Base-by-base conservation (phyloP, 768 basidiomycete genomes). In the Mycena vulgaris region DNA sequence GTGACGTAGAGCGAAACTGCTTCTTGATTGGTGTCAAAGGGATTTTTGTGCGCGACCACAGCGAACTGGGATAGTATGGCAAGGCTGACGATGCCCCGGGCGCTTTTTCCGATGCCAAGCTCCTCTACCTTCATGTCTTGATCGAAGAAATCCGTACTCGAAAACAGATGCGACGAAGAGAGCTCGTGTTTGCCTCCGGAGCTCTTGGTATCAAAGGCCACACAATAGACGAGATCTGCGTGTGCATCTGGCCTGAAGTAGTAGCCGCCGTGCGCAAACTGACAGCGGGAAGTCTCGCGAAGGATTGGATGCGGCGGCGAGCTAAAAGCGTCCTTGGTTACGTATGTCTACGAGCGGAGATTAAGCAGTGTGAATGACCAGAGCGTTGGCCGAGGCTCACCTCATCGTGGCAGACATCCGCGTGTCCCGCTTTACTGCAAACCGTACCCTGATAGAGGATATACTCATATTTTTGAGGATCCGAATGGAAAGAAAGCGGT, bases 11-110 rank as follows among this genome's bases (percentile, higher is more conserved):
- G 84, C 56, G 91, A 78, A 92, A 94, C 93, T 72, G 95, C 92
- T 16, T 90, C 92, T 10, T 85, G 81, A 42, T 81, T 88, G 3
- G 82, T 84, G 9, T 85, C 79, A 4, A 83, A 80, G n/a, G 90
- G 70, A 67, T 94, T 95, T 80, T 90, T 92, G 70, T 98, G 75
- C 1, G 96, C 97, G 7, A 95, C 95, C 11, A 99, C 93, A 7
- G 95, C 93, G 77, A 92, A 99, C 77, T 97, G 95, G 78, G 90
- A 92, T 11, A 97, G 94, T 61, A 96, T 93, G 0, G 97, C 97
- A 62, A 98, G 89, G 0, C 95, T 96, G 8, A 95, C 86, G n/a
- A 99, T 90, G 1, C 97, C 97, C 30, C 89, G 90, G 0, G 94
- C n/a, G n/a, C n/a, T n/a, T n/a, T n/a, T n/a, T n/a, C n/a, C n/a